Evolutionary conservation across 306 rosid species (phyloP), one percentile per base, ranked within the genome.

Genomic region (Lathyrus sativus): DNA sequence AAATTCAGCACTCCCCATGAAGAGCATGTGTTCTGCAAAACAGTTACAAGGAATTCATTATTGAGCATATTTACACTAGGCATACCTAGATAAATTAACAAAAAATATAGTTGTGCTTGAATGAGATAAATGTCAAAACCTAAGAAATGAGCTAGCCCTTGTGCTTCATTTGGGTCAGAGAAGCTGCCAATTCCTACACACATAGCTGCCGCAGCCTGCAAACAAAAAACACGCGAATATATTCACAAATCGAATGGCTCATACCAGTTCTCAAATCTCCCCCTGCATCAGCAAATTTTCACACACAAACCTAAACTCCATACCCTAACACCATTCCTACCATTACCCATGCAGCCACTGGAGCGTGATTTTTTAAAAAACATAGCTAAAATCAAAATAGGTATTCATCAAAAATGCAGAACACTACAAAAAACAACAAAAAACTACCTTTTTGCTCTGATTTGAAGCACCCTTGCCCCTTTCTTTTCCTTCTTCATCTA

Each of bases 191-290:
- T 86, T 72, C 88, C 98, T 11, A 93, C 98, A 57, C 91, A 88
- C 98, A 93, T 88, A 2, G 98, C 98, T 35, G 97, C 98, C 1
- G 97, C 98, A 4, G 98, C 98, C 98, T 93, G 84, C 69, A 74
- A 72, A 67, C 51, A 53, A 19, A 45, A 39, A 71, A 31, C 73
- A 53, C 22, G 26, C 8, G 26, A 22, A 35, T 8, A 46, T 5
- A 75, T 13, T 46, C 61, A n/a, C 59, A 63, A 77, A 65, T 41
- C 62, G 55, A 74, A 60, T 69, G 51, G 44, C 68, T 38, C 58
- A 51, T 0, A 71, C 65, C 24, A 6, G 3, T 15, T 54, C 11
- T 54, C 11, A 28, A 28, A 28, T 49, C 69, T 33, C 38, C 29
- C 7, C 35, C 14, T 5, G 28, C 11, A 33, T 44, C 38, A 54